Percentiles rank a stretch among this genome's conserved stretches.
Evolutionary conservation across 306 rosid genomes (phyloP).

Genomic region (Cicer yamashitae): DNA sequence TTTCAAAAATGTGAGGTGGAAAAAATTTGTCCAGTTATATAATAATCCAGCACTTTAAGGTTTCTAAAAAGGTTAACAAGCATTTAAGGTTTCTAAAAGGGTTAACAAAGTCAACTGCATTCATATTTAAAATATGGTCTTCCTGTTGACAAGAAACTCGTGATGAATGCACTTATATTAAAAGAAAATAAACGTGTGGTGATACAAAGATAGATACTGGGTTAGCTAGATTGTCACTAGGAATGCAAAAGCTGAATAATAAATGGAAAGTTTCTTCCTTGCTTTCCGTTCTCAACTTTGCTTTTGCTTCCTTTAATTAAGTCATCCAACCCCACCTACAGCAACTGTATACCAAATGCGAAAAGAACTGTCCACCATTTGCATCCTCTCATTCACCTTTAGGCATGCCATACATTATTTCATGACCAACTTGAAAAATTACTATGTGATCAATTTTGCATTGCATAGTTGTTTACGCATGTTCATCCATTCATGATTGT

Average conservation of each 20-base stretch:
- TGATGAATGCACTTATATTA: neutral
- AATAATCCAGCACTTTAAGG: too few relatives aligned
- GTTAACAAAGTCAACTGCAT: neutral
- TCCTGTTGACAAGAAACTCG: slow-evolving; percentile 15
- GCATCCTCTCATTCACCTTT: slow-evolving; percentile 41
- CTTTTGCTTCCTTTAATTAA: slow-evolving; percentile 32
- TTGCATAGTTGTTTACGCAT: slow-evolving; percentile 28
- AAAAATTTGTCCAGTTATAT: too few relatives aligned
- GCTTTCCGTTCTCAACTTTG: slow-evolving; percentile 32
- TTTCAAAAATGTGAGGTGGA: too few relatives aligned
- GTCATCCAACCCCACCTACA: slow-evolving; percentile 43
- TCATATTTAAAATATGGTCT: neutral
- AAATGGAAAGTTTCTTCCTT: slow-evolving; percentile 40
- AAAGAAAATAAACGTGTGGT: too few relatives aligned
- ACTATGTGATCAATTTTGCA: slow-evolving; percentile 25
- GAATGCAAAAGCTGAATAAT: neutral
- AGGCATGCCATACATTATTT: slow-evolving; percentile 42
- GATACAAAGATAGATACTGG: slow-evolving; percentile 1
- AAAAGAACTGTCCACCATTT: slow-evolving; percentile 32
- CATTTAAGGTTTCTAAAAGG: too few relatives aligned
- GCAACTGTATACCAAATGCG: slow-evolving; percentile 38
- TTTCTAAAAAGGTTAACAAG: too few relatives aligned
- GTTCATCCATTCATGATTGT: slow-evolving; percentile 48
- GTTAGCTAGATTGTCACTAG: slow-evolving; percentile 31
- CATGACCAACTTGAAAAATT: slow-evolving; percentile 19